Evolutionary conservation across 768 basidiomycete species (phyloP), one percentile per base, ranked within the genome.

Genomic region (Collybia mongolica): DNA sequence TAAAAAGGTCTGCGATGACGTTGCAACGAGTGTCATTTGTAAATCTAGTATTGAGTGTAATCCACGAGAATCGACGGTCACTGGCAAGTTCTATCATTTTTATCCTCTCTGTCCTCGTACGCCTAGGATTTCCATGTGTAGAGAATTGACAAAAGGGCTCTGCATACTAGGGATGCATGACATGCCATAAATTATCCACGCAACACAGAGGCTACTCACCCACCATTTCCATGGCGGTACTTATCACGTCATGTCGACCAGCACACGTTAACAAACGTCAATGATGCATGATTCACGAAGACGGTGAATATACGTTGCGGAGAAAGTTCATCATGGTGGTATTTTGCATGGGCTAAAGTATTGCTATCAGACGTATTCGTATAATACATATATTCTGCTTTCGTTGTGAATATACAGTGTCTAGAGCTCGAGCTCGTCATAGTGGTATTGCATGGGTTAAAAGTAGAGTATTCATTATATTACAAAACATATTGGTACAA

Each of bases 131-230:
- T 40, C 54, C 39, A 26, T 39, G 54, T 36, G 43, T 14, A 15
- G 15, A 5, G 39, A 40, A n/a, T 14, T 23, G 39, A 19, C 7
- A 40, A 23, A 19, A 15, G 5, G 18, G 5, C 18, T 2, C 2
- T 19, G 19, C 39, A 15, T 23, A 19, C 14, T 7, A 14, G 6
- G 38, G 7, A 26, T 18, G 42, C 36, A 8, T 15, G 38, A 3
- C 19, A 22, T 38, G 32, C 32, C 32, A 32, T 14, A 32, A 40
- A 11, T 5, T 17, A 12, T 22, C 20, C 44, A 39, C 39, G 24
- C 40, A 26, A 44, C 46, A 51, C 50, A 51, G 50, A 22, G 24
- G 38, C 40, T 36, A 43, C 45, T 44, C 50, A 38, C 43, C 49
- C n/a, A 9, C 3, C 46, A 24, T n/a, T 19, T 7, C 11, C 9